phyloP scores from a whole-genome alignment of 2,329 filamentous ascomycete species.

The Graphilbum ipis-grandicollis region DNA sequence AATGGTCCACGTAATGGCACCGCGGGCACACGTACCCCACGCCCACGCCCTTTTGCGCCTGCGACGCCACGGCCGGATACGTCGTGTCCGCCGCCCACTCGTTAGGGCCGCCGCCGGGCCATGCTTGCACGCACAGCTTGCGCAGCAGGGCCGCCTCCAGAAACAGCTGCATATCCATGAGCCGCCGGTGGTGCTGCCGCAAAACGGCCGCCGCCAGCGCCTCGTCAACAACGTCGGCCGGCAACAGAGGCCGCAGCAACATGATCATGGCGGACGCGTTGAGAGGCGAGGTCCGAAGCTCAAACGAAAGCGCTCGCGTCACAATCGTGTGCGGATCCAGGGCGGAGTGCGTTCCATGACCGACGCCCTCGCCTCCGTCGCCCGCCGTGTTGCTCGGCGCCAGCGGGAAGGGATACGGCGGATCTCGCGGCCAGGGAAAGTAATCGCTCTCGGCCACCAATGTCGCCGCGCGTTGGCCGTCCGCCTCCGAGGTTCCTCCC shows the following conservation, averaged over 20 bases:
- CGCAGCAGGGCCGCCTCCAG: constrained; percentile 42
- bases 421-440: constrained; percentile 39
- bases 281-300: constrained; percentile 35
- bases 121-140: constrained; percentile 41
- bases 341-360: constrained; percentile 14
- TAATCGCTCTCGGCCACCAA: constrained; percentile 28
- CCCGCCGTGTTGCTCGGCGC: constrained; percentile 1
- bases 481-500: too few relatives aligned
- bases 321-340: constrained; percentile 39
- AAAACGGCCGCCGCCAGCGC: constrained; percentile 39
- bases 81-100: background rate
- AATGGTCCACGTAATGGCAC: constrained; percentile 23
- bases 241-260: constrained; percentile 38
- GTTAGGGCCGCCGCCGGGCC: constrained; percentile 26
- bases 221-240: constrained; percentile 33
- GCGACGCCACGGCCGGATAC: constrained; percentile 30
- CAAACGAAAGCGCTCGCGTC: constrained; percentile 35
- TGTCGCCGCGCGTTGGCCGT: too few relatives aligned
- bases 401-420: constrained; percentile 31
- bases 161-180: constrained; percentile 42
- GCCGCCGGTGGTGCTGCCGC: constrained; percentile 40
- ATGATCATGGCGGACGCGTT: constrained; percentile 45
- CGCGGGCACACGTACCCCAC: constrained; percentile 33
- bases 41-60: constrained; percentile 36
- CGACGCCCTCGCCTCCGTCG: constrained; percentile 4